Base-by-base conservation (phyloP, 176 grass and related monocot species). In the Hordeum marinum region DNA sequence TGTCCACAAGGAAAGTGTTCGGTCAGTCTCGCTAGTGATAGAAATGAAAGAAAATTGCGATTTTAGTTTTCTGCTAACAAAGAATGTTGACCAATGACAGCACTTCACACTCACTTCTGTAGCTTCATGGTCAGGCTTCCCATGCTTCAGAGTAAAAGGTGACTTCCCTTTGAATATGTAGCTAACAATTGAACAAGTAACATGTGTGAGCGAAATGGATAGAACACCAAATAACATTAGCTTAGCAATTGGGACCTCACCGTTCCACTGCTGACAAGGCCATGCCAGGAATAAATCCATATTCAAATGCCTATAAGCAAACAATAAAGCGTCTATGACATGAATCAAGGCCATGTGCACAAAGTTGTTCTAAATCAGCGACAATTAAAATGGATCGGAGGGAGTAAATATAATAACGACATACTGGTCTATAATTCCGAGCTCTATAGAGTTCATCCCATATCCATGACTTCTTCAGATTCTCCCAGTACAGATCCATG, bases 391-490 rank as follows among this genome's bases (percentile, higher is more conserved):
- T 29, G 29, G 2, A 29, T 29, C 2, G 29, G 29, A 29, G 29
- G 29, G 29, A 29, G 29, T 29, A 29, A 29, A 1, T 1, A 71
- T 52, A 75, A 62, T 68, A 86, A 86, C 23, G n/a, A 94, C 85
- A 89, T 69, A 98, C 96, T 17, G 93, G 93, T 85, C 96, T 89
- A 85, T 95, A 98, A 52, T 98, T 98, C 76, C 96, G 86, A 84
- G 92, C 90, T 90, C 52, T 92, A 54, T 95, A 90, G 36, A 98
- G 93, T 84, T 98, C 96, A 75, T 98, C 93, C 93, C 91, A 98
- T 82, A 98, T 92, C 96, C 96, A 95, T 37, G 96, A 98, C 68
- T 89, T 95, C 78, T 92, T 95, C 82, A 98, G 65, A 89, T 92
- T 92, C 63, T 98, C 88, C 87, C 87, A 94, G 60, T 98, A 98